Evolutionary conservation across 441 rosid genomes (phyloP).

Genomic region (Euphorbia schlechtendalii): DNA sequence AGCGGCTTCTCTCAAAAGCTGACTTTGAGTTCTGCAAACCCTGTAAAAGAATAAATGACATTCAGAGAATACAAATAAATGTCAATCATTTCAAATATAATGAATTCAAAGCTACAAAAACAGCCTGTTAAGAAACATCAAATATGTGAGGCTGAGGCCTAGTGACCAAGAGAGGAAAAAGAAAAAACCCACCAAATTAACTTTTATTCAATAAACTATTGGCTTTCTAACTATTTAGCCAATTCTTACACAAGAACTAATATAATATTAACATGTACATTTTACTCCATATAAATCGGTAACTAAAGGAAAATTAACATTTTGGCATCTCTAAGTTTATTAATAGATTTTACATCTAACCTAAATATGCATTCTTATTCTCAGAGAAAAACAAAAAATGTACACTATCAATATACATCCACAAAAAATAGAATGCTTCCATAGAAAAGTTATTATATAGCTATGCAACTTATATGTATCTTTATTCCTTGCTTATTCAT

Average conservation of each 20-base stretch:
- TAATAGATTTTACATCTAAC: neutral
- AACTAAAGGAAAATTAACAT: neutral
- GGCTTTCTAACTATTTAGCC: neutral
- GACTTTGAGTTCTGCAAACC: constrained; percentile 84
- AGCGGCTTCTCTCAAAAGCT: constrained; percentile 84
- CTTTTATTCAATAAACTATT: neutral
- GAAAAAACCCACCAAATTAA: neutral
- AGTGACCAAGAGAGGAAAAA: neutral
- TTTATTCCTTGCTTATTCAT: too few relatives aligned
- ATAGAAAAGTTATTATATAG: neutral
- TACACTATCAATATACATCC: neutral
- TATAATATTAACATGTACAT: neutral
- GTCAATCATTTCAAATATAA: neutral
- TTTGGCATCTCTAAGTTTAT: neutral
- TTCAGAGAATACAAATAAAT: neutral
- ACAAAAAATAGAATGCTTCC: too few relatives aligned
- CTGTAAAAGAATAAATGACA: constrained; percentile 35
- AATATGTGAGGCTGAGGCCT: neutral
- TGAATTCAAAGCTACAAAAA: neutral
- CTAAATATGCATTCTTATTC: neutral
- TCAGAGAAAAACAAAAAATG: neutral
- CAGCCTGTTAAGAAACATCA: neutral
- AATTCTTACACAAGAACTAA: neutral
- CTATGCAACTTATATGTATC: neutral
- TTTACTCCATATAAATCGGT: neutral